Evolutionary conservation across 192 early-diverging fungal species (phyloP), one percentile per base, ranked within the genome.

Genomic region (Piromyces sp.): DNA sequence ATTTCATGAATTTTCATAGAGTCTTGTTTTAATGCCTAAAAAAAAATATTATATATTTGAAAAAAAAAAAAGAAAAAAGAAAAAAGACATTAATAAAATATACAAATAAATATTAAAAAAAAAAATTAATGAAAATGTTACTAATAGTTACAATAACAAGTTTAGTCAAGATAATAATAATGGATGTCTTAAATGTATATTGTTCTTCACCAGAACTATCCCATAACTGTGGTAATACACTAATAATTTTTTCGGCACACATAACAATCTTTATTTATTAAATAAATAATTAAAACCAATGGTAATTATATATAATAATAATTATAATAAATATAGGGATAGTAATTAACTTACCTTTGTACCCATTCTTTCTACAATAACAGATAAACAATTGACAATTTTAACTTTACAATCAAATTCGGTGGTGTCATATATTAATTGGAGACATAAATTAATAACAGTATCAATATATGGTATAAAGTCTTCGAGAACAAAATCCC

Each of bases 151-250:
- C 89, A 40, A 84, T 89, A 42, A 94, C 88, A n/a, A 96, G 86
- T 83, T 93, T 94, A 28, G 93, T 91, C 78, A 96, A 86, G 29
- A 95, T 91, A 11, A 87, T 86, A 14, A 98, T 84, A 37, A 98
- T 93, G 1, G 94, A 87, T 0, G 92, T 92, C 83, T 94, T 90
- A 85, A 96, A 95, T 81, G 96, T 86, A 81, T 94, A 91, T 82
- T 96, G 94, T 68, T 89, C 86, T 19, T 88, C 89, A 9, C 51
- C 51, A 0, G 94, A 89, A 80, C 88, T 88, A 68, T 92, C 84
- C 96, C 96, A 98, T 17, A 97, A 86, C 38, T 89, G 89, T 78
- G 94, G 95, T 29, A 98, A 84, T 51, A 96, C 85, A 30, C 88
- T 86, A 80, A 95, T 88, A 29, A 98, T 89, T 36, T 90, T 85